These are phyloP conservation scores for Scytalidium sp. DNA, from an alignment of 2,329 filamentous ascomycete genomes.

Conservation along the genomic window DNA sequence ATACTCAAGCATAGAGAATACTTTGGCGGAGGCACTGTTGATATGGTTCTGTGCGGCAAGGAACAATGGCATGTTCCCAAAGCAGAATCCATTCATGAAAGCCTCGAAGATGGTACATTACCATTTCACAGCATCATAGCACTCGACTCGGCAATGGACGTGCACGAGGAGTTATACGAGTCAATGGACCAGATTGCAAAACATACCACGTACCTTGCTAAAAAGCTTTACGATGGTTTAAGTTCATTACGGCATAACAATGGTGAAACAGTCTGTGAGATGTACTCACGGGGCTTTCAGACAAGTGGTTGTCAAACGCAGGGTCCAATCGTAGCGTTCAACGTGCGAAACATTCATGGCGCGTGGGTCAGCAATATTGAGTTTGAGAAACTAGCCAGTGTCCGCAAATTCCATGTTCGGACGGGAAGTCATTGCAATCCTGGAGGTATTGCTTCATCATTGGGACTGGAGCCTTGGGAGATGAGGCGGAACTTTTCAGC, in stretches of 20 bases:
- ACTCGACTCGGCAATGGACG: slow-evolving; percentile 68
- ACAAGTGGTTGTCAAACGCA: slow-evolving; percentile 34
- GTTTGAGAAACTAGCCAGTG: slow-evolving; percentile 78
- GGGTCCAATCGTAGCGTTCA: slow-evolving; percentile 83
- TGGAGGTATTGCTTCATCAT: slow-evolving; percentile 71
- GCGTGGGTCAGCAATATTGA: slow-evolving; percentile 79
- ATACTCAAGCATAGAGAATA: slow-evolving; percentile 69
- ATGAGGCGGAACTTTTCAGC: slow-evolving; percentile 81
- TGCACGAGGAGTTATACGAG: slow-evolving; percentile 67
- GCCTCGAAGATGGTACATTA: slow-evolving; percentile 86
- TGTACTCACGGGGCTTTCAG: slow-evolving; percentile 31
- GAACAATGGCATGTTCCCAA: slow-evolving; percentile 84
- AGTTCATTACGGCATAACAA: slow-evolving; percentile 60
- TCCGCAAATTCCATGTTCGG: slow-evolving; percentile 79
- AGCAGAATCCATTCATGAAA: slow-evolving; percentile 68
- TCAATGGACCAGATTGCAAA: slow-evolving; percentile 66
- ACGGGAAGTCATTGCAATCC: slow-evolving; percentile 92
- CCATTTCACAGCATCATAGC: slow-evolving; percentile 90
- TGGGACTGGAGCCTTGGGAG: slow-evolving; percentile 76
- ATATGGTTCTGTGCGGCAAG: slow-evolving; percentile 76
- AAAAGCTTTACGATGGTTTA: slow-evolving; percentile 57
- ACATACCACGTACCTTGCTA: slow-evolving; percentile 67
- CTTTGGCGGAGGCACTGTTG: slow-evolving; percentile 93
- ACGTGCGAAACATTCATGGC: slow-evolving; percentile 65
- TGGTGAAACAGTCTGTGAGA: slow-evolving; percentile 23